Evolutionary conservation across 495 filamentous ascomycete genomes (phyloP), one percentile per base, ranked within the genome.

Genomic region (Astrothelium subdiscretum): DNA sequence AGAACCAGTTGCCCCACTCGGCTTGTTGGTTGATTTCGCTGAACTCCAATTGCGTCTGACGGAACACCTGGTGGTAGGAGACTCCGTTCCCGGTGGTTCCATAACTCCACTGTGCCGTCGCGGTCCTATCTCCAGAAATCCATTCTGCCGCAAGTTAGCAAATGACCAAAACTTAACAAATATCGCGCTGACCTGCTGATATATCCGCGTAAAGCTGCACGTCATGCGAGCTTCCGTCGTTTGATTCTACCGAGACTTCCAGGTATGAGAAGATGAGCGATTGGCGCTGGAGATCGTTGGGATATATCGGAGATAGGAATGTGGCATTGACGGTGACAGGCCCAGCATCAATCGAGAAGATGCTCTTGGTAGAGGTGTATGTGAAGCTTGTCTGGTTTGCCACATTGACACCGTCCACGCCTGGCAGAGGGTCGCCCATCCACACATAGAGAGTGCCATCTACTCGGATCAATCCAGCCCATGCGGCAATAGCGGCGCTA

Each of bases 1-100:
- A 68, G 63, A 88, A 91, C 83, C 59, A 92, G 2, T 84, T 87
- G 8, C 92, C 92, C 92, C 92, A 96, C 79, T 95, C 90, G 0
- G 87, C 82, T 43, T 84, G 84, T 64, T 95, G 90, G 31, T 71
- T 75, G 57, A 81, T 81, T 69, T 96, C 92, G 6, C 83, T 85
- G 38, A 95, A 78, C 11, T 84, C 74, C 65, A 85, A 74, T 71
- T 95, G 84, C 13, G 75, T 75, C 57, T 77, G 76, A 58, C 87
- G 82, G 57, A 78, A 79, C 35, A 96, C 74, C 59, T 83, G 83
- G 63, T 85, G 81, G 66, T 83, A 85, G 8, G 79, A 76, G 32
- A 84, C 67, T 6, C 68, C 74, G 15, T 65, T 58, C 20, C 64
- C 66, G 64, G 71, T 71, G 31, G 73, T 74, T 60, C 77, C 80